Evolutionary conservation across 2,329 filamentous ascomycete genomes (phyloP).

Genomic region (Neonectria ditissima): DNA sequence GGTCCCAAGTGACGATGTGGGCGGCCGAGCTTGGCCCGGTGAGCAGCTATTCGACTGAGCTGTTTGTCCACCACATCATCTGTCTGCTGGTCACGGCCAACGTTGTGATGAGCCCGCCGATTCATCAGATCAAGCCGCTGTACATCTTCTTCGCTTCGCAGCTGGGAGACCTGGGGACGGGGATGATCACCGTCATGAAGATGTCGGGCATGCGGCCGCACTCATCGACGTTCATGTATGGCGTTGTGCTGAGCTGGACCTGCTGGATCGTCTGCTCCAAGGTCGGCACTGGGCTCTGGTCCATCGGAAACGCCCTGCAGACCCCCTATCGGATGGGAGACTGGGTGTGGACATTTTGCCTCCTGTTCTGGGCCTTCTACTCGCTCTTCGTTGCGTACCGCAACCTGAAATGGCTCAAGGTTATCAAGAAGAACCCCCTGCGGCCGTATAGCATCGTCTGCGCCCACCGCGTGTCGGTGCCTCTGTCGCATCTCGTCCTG

Average conservation of each 20-base stretch:
- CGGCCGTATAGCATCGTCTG: constrained; percentile 25
- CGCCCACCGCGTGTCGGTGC: constrained; percentile 21
- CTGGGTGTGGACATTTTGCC: constrained; percentile 38
- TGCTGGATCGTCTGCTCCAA: constrained; percentile 29
- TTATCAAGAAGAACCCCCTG: constrained; percentile 28
- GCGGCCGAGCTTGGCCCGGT: constrained; percentile 34
- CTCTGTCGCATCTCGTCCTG: constrained; percentile 35
- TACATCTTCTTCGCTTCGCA: constrained; percentile 44
- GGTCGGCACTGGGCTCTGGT: constrained; percentile 32
- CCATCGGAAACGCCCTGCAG: constrained; percentile 33
- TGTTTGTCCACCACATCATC: constrained; percentile 43
- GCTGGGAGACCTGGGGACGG: constrained; percentile 39
- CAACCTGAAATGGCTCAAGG: constrained; percentile 35
- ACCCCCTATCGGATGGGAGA: constrained; percentile 36
- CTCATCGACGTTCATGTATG: constrained; percentile 34
- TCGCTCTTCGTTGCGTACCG: constrained; percentile 25
- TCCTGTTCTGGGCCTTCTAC: constrained; percentile 41
- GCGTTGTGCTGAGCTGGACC: constrained; percentile 29
- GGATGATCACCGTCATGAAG: constrained; percentile 35
- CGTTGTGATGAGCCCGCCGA: constrained; percentile 33
- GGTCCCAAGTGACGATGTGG: constrained; percentile 42
- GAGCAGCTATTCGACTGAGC: constrained; percentile 32
- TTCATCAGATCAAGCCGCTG: constrained; percentile 44
- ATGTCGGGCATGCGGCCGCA: constrained; percentile 27
- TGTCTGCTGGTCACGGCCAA: constrained; percentile 41